These are phyloP conservation scores for Penicillium freii DNA, from an alignment of 2,329 filamentous ascomycete genomes.

Conservation along the genomic window DNA sequence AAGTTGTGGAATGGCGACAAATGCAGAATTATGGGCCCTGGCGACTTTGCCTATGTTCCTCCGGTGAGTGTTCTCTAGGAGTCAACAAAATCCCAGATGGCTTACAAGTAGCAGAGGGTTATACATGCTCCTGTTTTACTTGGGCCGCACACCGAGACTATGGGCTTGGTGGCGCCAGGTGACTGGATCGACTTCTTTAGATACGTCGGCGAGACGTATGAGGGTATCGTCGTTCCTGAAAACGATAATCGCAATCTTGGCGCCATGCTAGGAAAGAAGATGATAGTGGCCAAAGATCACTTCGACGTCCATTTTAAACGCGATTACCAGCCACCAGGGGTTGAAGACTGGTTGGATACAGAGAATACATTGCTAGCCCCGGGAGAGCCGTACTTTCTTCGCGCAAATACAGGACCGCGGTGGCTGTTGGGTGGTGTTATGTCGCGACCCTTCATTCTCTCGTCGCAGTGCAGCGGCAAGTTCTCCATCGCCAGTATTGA, in stretches of 20 bases:
- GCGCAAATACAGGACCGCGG: neutral
- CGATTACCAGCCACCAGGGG: neutral
- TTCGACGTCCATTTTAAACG: neutral
- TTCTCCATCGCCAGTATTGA: neutral
- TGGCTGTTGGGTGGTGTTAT: neutral
- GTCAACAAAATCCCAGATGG: neutral
- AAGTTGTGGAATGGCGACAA: neutral
- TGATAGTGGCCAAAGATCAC: neutral
- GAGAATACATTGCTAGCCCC: neutral
- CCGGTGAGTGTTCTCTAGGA: neutral
- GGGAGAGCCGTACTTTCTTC: neutral
- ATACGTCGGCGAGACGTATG: neutral
- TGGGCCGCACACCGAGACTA: neutral
- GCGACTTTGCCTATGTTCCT: neutral
- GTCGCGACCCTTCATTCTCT: neutral
- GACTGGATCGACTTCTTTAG: neutral
- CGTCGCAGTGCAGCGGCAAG: neutral
- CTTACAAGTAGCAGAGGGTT: neutral
- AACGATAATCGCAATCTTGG: neutral
- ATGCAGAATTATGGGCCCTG: neutral
- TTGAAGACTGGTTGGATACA: neutral
- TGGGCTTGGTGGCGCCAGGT: neutral
- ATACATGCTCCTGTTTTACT: neutral
- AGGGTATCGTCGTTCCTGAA: neutral
- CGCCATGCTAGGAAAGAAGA: neutral